A percentile compares a stretch with the other conserved stretches of the same genome.
phyloP scores from a whole-genome alignment of 306 rosid species.

The Ormosia semicastrata region DNA sequence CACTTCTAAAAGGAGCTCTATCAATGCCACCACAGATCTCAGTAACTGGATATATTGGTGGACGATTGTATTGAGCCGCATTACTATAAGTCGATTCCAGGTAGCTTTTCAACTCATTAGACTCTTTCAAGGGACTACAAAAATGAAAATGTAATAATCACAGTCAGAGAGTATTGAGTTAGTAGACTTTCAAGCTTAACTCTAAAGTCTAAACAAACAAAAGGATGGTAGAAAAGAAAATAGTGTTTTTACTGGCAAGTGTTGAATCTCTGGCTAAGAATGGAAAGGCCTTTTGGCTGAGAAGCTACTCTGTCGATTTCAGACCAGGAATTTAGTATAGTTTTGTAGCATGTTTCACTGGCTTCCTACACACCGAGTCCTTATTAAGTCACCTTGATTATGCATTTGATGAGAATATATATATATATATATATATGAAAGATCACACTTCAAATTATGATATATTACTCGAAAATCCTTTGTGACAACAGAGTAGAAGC shows the following conservation, averaged over 20 bases:
- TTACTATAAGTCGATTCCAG: not conserved
- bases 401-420: not conserved
- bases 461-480: slow-evolving; percentile 36
- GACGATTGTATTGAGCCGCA: slow-evolving; percentile 67
- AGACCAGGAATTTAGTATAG: slow-evolving; percentile 56
- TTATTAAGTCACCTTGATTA: not conserved
- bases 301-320: slow-evolving; percentile 51
- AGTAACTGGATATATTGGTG: slow-evolving; percentile 57
- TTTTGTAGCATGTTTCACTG: slow-evolving; percentile 40
- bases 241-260: slow-evolving; percentile 48
- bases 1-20: slow-evolving; percentile 31
- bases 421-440: not conserved
- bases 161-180: too few species aligned
- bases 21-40: slow-evolving; percentile 62
- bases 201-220: not conserved
- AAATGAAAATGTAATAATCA: not conserved
- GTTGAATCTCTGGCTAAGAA: slow-evolving; percentile 47
- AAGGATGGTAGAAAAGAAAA: not conserved
- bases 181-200: not conserved
- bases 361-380: slow-evolving; percentile 21
- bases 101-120: slow-evolving; percentile 39
- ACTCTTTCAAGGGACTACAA: slow-evolving; percentile 43
- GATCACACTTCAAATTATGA: not conserved
- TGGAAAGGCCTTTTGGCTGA: slow-evolving; percentile 45
- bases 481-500: slow-evolving; percentile 24